Evolutionary conservation across 257 asterid genomes (phyloP), one percentile per base, ranked within the genome.

Genomic region (Verbena officinalis): DNA sequence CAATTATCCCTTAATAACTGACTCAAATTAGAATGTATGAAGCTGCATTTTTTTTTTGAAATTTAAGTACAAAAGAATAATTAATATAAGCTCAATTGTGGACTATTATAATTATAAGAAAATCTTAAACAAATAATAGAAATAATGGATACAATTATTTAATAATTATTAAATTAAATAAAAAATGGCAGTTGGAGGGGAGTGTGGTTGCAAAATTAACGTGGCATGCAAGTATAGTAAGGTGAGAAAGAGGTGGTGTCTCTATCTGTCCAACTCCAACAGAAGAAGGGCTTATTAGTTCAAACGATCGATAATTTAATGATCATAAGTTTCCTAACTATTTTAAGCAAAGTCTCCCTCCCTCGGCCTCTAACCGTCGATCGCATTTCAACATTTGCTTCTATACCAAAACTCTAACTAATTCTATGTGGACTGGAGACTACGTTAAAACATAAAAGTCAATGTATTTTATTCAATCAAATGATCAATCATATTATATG

Each of bases 151-250:
- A 5, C 8, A 43, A 16, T 5, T 23, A n/a, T n/a, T n/a, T n/a
- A n/a, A n/a, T n/a, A 17, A 5, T 19, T 13, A 21, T 39, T 1
- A 11, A 20, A 5, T 16, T 3, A 13, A 24, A 9, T 14, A 31
- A 15, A 43, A 42, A 15, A 30, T 33, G 54, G 17, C 11, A 22
- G 59, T 55, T 42, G 24, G 36, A 19, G 54, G 55, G 60, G 53
- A 0, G n/a, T 50, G 24, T 44, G 64, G 33, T 65, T 58, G 36
- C 39, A 58, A 59, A 5, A 78, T 34, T 71, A 75, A 75, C 80
- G 73, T 78, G 52, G 78, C 74, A 64, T 43, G 71, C 62, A 75
- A 60, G 84, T 64, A 75, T 59, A 16, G 75, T 62, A 60, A 65
- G 81, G 77, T 72, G 73, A 54, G 33, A 8, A 62, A 42, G 75